Conservation (phyloP, 306 rosid genomes). For the Ammopiptanthus mongolicus region DNA sequence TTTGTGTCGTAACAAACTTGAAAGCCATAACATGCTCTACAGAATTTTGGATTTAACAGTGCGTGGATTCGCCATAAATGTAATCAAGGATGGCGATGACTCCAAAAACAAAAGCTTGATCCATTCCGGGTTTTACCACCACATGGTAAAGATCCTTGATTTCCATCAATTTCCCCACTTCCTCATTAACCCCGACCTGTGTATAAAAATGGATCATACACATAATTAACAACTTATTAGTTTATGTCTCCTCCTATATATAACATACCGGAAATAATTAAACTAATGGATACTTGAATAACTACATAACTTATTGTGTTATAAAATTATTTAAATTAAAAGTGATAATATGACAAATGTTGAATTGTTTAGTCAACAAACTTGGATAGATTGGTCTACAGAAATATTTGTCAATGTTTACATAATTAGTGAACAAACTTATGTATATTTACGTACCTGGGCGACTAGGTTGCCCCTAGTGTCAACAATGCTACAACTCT, state of each 20-base stretch:
- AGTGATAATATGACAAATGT: too few relatives aligned
- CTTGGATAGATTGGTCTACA: too few relatives aligned
- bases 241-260: too few relatives aligned
- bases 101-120: constrained; percentile 42
- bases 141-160: constrained; percentile 44
- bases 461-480: constrained; percentile 34
- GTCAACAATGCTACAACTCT: constrained; percentile 49
- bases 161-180: constrained; percentile 36
- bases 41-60: neutral
- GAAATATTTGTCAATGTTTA: too few relatives aligned
- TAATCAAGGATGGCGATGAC: constrained; percentile 38
- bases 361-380: too few relatives aligned
- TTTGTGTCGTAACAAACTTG: too few relatives aligned
- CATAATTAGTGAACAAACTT: neutral
- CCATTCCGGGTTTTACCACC: constrained; percentile 40
- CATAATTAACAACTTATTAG: neutral
- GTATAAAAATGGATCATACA: neutral
- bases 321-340: too few relatives aligned
- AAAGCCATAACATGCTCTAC: neutral
- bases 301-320: too few relatives aligned
- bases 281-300: too few relatives aligned
- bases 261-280: too few relatives aligned
- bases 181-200: constrained; percentile 37
- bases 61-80: constrained; percentile 43
- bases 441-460: constrained; percentile 25